A percentile compares a stretch with the other conserved stretches of the same genome.
Evolutionary conservation across 2,329 filamentous ascomycete genomes (phyloP).

Genomic region (Phyllosticta citrichinensis): DNA sequence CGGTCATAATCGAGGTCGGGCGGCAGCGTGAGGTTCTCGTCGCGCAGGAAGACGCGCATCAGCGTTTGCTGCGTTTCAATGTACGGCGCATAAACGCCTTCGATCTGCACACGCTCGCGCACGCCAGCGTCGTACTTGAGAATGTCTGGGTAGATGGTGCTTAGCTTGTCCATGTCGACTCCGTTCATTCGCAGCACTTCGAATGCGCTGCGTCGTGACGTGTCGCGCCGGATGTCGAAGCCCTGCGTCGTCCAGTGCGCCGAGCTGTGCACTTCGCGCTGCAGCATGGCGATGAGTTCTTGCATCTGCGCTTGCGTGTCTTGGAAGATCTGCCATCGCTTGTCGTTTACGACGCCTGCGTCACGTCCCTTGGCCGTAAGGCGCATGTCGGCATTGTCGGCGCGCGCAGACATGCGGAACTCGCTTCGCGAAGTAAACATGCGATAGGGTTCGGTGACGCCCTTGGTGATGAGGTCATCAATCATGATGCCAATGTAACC

Average conservation of each 20-base stretch:
- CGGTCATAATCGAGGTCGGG: slow-evolving; percentile 63
- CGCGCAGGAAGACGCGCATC: slow-evolving; percentile 58
- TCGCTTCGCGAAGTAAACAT: slow-evolving; percentile 98
- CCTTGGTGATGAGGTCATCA: slow-evolving; percentile 93
- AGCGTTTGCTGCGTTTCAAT: slow-evolving; percentile 60
- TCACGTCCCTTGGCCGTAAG: slow-evolving; percentile 68
- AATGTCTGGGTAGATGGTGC: slow-evolving; percentile 48
- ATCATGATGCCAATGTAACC: slow-evolving; percentile 99
- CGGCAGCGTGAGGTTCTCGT: slow-evolving; percentile 67
- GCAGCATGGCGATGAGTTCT: slow-evolving; percentile 53
- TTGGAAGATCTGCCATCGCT: slow-evolving; percentile 62
- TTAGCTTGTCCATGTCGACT: slow-evolving; percentile 49
- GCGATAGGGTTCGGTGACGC: slow-evolving; percentile 90
- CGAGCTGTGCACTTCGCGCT: slow-evolving; percentile 47
- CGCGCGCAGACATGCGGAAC: slow-evolving; percentile 83
- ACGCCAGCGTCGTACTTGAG: slow-evolving; percentile 48
- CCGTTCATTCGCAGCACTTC: slow-evolving; percentile 66
- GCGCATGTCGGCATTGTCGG: slow-evolving; percentile 87
- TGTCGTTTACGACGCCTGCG: slow-evolving; percentile 69
- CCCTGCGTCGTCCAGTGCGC: slow-evolving; percentile 60
- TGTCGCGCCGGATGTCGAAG: slow-evolving; percentile 58
- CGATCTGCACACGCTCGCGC: slow-evolving; percentile 62
- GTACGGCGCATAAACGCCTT: slow-evolving; percentile 81
- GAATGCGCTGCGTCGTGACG: slow-evolving; percentile 58
- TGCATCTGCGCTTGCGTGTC: slow-evolving; percentile 58